phyloP scores from a whole-genome alignment of 108 stramenopile genomes.

The Nannochloropsis gaditana region DNA sequence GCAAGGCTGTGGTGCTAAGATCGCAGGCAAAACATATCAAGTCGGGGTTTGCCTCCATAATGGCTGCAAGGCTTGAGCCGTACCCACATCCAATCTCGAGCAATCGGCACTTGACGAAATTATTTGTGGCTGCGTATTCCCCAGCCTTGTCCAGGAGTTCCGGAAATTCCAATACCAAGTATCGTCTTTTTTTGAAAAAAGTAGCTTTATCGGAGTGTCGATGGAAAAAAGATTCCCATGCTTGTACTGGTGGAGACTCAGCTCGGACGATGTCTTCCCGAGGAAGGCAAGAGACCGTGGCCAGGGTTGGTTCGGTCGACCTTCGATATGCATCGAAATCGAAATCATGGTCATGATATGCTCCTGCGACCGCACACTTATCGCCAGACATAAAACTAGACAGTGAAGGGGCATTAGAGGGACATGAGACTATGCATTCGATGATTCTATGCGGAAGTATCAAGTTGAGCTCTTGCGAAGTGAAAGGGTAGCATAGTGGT shows the following conservation, averaged over 20 bases:
- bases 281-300: background rate
- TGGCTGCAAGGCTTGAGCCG: constrained; percentile 1
- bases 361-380: background rate
- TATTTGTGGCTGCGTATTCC: background rate
- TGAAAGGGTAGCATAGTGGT: no score
- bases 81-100: background rate
- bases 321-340: background rate
- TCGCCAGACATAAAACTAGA: no score
- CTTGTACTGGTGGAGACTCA: background rate
- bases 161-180: constrained; percentile 20
- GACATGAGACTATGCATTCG: no score
- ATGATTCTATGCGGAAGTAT: no score
- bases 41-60: background rate
- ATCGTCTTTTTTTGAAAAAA: background rate
- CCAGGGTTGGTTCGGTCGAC: background rate
- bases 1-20: background rate
- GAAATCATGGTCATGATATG: constrained; percentile 15
- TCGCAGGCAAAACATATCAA: background rate
- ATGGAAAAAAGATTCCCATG: background rate
- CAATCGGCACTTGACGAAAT: background rate
- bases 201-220: background rate
- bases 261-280: background rate
- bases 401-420: no score
- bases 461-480: no score
- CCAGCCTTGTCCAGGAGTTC: background rate